Percentiles rank a stretch among this genome's conserved stretches.
These are phyloP conservation scores for Tuber microsphaerosporum DNA, from an alignment of 495 filamentous ascomycete species.

Conservation along the genomic window DNA sequence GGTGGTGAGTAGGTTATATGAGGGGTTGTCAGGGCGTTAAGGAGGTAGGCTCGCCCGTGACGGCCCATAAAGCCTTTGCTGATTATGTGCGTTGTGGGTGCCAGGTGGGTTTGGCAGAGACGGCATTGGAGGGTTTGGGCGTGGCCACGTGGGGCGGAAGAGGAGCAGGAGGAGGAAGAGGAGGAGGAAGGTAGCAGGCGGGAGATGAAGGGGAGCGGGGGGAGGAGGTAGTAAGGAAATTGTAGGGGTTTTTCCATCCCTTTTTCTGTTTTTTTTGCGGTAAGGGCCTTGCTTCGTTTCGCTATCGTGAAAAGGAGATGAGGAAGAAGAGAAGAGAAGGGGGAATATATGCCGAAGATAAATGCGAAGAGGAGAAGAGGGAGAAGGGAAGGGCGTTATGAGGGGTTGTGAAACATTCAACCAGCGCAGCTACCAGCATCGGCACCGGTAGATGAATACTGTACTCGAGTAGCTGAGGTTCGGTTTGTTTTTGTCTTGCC, in stretches of 20 bases:
- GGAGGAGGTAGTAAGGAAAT: slow-evolving; percentile 27
- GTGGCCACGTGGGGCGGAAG: slow-evolving; percentile 35
- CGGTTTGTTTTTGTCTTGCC: neutral
- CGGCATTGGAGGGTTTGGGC: slow-evolving; percentile 60
- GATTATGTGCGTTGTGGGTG: slow-evolving; percentile 70
- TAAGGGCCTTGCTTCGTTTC: neutral
- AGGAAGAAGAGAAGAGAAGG: neutral
- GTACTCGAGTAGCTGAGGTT: neutral
- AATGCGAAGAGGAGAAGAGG: neutral
- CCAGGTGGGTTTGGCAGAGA: slow-evolving; percentile 66
- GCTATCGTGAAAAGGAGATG: neutral
- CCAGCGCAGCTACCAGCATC: neutral
- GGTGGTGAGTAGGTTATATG: slow-evolving; percentile 42
- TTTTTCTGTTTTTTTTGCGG: neutral
- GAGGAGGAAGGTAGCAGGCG: neutral
- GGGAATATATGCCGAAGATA: slow-evolving; percentile 1
- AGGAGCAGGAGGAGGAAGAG: neutral
- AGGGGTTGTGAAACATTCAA: neutral
- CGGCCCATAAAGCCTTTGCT: slow-evolving; percentile 82
- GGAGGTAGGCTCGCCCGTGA: slow-evolving; percentile 87
- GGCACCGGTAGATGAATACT: neutral
- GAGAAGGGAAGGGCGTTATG: neutral
- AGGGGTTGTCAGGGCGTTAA: slow-evolving; percentile 48
- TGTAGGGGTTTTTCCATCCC: slow-evolving; percentile 9
- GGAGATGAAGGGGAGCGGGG: slow-evolving; percentile 26